Evolutionary conservation across 345 rosid genomes (phyloP), one percentile per base, ranked within the genome.

Genomic region (Carallia brachiata): DNA sequence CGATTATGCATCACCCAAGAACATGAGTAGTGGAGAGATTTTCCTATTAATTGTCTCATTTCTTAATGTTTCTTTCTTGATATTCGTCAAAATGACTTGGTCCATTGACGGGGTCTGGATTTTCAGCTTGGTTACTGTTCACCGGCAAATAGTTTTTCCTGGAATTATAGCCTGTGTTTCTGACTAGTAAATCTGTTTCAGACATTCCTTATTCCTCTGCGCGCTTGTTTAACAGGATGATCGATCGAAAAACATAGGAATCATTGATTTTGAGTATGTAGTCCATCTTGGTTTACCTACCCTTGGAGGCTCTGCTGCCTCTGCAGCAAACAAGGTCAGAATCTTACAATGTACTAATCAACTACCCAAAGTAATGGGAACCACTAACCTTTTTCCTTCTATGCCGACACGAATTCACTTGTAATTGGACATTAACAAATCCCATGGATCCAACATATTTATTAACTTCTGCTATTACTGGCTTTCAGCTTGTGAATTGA

Each of bases 241-340:
- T 23, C 23, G 23, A 23, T 23, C 23, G 23, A 23, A 23, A 23
- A 23, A 23, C 36, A 76, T 92, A 1, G 98, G 98, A 15, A 72
- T 92, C 48, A 91, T 92, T 59, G 96, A 92, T 83, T 76, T 91
- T 0, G 92, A 92, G 80, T 90, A 85, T 72, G 36, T 92, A 62
- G 70, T 81, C 66, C 94, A 90, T 75, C 65, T 84, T 48, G 92
- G 88, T 70, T 69, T 82, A 74, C 88, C 91, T 61, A 88, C 92
- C 0, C 87, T 92, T 0, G 97, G 96, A 77, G 88, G 88, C 62
- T 73, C 72, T 54, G 71, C 54, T n/a, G 68, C 63, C 62, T 73
- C 72, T 54, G 71, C 54, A 23, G 68, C 63, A 36, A 74, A 79
- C 31, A 69, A 84, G 83, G 88, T 86, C 48, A 63, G 82, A 66